Evolutionary conservation across 306 rosid genomes (phyloP).

Genomic region (Vigna reflexopilosa): DNA sequence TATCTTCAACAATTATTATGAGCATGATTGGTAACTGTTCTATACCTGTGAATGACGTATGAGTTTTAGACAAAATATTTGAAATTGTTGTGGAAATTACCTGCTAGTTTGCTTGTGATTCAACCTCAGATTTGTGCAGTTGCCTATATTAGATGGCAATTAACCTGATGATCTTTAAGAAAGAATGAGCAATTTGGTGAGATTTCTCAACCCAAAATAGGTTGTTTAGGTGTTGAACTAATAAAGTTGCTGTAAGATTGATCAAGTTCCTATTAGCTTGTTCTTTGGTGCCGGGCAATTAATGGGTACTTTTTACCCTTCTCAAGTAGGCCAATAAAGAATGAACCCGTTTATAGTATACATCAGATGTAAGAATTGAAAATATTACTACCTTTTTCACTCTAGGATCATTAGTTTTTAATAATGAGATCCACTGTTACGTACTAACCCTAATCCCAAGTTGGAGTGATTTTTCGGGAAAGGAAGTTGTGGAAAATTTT

Average conservation of each 20-base stretch:
- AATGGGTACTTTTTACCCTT: not conserved
- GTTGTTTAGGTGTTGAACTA: not conserved
- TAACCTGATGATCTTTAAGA: not conserved
- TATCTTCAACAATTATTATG: not conserved
- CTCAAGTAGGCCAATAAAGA: not conserved
- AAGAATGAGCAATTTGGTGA: not conserved
- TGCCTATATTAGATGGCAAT: not conserved
- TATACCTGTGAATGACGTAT: not conserved
- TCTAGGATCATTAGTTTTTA: not conserved
- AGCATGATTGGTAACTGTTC: not conserved
- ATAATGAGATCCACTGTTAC: not conserved
- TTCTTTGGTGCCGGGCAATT: not conserved
- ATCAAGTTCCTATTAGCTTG: not conserved
- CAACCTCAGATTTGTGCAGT: slow-evolving; percentile 1
- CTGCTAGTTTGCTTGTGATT: not conserved
- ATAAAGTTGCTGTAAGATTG: not conserved
- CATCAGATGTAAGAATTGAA: not conserved
- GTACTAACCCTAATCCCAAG: not conserved
- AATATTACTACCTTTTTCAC: not conserved
- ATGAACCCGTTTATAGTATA: not conserved
- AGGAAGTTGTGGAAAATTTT: not conserved
- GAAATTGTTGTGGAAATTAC: not conserved
- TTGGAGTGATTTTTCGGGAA: not conserved
- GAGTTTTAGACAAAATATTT: not conserved
- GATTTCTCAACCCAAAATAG: not conserved